phyloP scores from a whole-genome alignment of 2,329 filamentous ascomycete species.

The Kalaharituber pfeilii region DNA sequence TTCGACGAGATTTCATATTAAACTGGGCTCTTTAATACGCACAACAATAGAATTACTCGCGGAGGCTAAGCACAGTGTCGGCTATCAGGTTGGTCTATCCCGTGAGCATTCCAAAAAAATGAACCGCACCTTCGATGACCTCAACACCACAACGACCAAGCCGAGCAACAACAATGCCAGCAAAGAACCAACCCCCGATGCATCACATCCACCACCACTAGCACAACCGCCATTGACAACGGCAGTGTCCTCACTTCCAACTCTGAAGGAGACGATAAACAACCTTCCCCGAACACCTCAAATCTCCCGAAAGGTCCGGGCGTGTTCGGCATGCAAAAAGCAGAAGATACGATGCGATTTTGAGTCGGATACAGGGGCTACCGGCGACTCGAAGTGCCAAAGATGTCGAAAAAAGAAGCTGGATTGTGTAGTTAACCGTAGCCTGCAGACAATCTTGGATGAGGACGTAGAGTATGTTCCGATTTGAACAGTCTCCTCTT shows the following conservation, averaged over 20 bases:
- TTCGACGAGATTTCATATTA: too few species aligned
- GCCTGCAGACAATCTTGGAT: slow-evolving; percentile 38
- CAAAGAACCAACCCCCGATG: not conserved
- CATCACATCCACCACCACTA: not conserved
- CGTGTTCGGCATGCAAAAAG: slow-evolving; percentile 21
- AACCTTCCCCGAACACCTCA: slow-evolving; percentile 17
- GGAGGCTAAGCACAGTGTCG: too few species aligned
- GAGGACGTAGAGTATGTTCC: slow-evolving; percentile 35
- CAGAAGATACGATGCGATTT: slow-evolving; percentile 41
- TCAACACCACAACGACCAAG: not conserved
- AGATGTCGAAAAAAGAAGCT: slow-evolving; percentile 35
- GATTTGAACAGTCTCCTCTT: not conserved
- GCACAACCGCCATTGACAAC: not conserved
- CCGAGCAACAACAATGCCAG: not conserved
- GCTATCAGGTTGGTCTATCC: too few species aligned
- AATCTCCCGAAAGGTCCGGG: slow-evolving; percentile 22
- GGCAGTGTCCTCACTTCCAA: not conserved
- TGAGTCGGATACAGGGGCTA: slow-evolving; percentile 19
- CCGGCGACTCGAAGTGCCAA: slow-evolving; percentile 32
- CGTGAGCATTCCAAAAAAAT: too few species aligned
- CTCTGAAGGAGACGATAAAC: not conserved
- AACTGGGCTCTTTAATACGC: too few species aligned
- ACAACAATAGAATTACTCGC: too few species aligned
- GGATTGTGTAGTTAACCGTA: slow-evolving; percentile 39
- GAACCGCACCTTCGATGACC: not conserved